Percentiles rank a stretch among this genome's conserved stretches.
These are phyloP conservation scores for Cutaneotrichosporon mucoides DNA, from an alignment of 1,284 basidiomycete species.

Conservation along the genomic window DNA sequence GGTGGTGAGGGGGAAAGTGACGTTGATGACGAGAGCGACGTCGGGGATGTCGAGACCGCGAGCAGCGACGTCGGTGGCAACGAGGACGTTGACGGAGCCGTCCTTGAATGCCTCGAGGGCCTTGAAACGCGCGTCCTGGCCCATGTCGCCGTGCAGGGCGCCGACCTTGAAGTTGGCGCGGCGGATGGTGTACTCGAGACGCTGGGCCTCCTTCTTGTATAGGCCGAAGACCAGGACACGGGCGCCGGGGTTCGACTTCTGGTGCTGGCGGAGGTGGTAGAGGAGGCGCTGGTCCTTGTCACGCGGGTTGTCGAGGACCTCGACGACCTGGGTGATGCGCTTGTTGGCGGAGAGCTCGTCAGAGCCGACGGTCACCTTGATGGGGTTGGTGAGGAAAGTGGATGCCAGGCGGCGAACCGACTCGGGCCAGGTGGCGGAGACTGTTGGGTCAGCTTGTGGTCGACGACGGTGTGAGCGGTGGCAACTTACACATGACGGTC, in stretches of 20 bases:
- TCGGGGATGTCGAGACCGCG: conserved; percentile 96
- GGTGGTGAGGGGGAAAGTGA: conserved; percentile 94
- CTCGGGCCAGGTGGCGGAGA: conserved; percentile 98
- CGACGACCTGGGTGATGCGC: conserved; percentile 69
- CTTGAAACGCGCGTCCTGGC: conserved; percentile 78
- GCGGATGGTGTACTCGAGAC: conserved; percentile 76
- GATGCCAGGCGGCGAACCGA: conserved; percentile 89
- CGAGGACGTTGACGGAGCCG: conserved; percentile 76
- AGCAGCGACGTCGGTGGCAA: conserved; percentile 97
- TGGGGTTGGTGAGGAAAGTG: conserved; percentile 79
- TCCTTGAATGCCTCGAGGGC: conserved; percentile 86
- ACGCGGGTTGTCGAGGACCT: conserved; percentile 82
- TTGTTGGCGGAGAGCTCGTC: conserved; percentile 95
- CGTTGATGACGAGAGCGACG: conserved; percentile 87
- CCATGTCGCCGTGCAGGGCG: conserved; percentile 88
- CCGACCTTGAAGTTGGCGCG: conserved; percentile 80
- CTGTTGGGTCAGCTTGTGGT: conserved; percentile 47
- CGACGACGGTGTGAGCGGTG: background rate
- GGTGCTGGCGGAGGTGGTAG: conserved; percentile 62
- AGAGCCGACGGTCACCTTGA: conserved; percentile 89
- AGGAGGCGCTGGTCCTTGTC: conserved; percentile 78
- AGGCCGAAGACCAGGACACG: conserved; percentile 91
- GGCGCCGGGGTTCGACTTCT: conserved; percentile 51
- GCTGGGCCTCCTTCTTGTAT: conserved; percentile 95
- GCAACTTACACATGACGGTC: conserved; percentile 81